phyloP scores from a whole-genome alignment of 805 yeast species.

The Saccharomyces kudriavzevii region DNA sequence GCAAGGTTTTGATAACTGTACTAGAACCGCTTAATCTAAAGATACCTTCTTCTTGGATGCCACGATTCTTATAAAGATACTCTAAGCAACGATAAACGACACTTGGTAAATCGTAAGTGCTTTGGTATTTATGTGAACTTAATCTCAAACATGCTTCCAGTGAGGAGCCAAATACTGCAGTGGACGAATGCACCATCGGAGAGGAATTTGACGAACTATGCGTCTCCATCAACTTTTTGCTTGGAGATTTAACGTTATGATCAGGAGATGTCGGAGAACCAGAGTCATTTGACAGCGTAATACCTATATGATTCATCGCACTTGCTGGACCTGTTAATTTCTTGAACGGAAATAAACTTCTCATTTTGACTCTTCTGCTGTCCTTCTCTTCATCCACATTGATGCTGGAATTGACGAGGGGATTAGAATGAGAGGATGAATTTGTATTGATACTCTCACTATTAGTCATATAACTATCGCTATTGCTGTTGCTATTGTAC shows the following conservation, averaged over 20 bases:
- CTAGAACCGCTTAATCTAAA: conserved; percentile 88
- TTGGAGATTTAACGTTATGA: not conserved
- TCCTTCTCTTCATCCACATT: conserved; percentile 30
- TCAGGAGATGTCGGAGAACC: not conserved
- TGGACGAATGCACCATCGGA: conserved; percentile 4
- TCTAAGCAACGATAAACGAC: conserved; percentile 69
- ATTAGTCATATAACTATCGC: not conserved
- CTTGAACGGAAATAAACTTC: conserved; percentile 54
- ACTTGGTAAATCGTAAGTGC: conserved; percentile 48
- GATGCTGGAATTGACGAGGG: not conserved
- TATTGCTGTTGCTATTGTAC: not conserved
- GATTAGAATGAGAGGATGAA: not conserved
- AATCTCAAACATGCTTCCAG: conserved; percentile 43
- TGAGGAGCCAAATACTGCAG: conserved; percentile 57
- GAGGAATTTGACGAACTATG: not conserved
- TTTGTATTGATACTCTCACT: not conserved
- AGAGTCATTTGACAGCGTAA: not conserved
- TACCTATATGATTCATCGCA: not conserved
- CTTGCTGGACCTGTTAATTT: conserved; percentile 18
- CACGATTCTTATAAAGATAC: conserved; percentile 55
- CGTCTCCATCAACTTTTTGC: not conserved
- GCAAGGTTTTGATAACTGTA: conserved; percentile 59
- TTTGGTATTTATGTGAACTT: conserved; percentile 38
- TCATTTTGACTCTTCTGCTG: conserved; percentile 41
- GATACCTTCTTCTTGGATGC: conserved; percentile 81